Evolutionary conservation across 768 basidiomycete genomes (phyloP).

Genomic region (Lepiota brunneoincarnata): DNA sequence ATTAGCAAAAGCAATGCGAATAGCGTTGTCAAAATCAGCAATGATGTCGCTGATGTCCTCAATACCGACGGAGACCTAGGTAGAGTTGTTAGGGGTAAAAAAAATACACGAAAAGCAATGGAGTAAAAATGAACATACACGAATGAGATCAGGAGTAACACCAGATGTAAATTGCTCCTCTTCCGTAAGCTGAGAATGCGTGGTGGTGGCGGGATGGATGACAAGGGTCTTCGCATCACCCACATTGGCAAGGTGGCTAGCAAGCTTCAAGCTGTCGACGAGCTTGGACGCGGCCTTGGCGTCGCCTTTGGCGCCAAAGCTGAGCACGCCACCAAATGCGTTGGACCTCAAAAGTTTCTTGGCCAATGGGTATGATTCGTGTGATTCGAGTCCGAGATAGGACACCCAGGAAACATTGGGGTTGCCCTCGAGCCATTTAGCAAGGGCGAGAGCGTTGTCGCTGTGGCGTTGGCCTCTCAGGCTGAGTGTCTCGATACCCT

Average conservation of each 20-base stretch:
- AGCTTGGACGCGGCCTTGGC: constrained; percentile 49
- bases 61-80: constrained; percentile 33
- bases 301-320: constrained; percentile 71
- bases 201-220: constrained; percentile 77
- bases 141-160: constrained; percentile 73
- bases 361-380: constrained; percentile 60
- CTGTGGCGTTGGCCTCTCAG: constrained; percentile 70
- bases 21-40: constrained; percentile 37
- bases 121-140: constrained; percentile 29
- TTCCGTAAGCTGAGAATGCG: constrained; percentile 64
- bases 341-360: constrained; percentile 50
- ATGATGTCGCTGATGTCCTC: constrained; percentile 42
- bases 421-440: constrained; percentile 63
- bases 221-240: constrained; percentile 79
- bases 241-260: constrained; percentile 72
- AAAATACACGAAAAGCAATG: not conserved
- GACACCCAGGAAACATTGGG: constrained; percentile 73
- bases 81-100: not conserved
- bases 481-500: constrained; percentile 76
- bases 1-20: constrained; percentile 25
- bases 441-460: constrained; percentile 68
- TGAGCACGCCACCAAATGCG: constrained; percentile 70
- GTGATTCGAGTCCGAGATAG: constrained; percentile 67
- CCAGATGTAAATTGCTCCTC: constrained; percentile 65
- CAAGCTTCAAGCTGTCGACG: constrained; percentile 70